These are phyloP conservation scores for Verticillium albo-atrum DNA, from an alignment of 2,329 filamentous ascomycete species.

Conservation along the genomic window DNA sequence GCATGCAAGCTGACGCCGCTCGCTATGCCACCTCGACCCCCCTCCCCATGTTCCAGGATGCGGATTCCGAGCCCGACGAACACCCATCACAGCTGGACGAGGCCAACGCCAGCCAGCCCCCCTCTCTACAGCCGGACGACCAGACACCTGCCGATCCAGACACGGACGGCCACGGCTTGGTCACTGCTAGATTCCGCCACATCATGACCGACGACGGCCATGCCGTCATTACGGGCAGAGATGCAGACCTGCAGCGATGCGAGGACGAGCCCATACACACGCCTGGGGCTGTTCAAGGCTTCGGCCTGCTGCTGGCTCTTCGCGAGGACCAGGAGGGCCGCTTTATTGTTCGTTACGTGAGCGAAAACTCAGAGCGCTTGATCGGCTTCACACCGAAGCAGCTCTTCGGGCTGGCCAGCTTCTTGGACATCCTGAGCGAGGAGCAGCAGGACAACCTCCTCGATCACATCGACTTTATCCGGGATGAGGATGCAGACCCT, in stretches of 20 bases:
- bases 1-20: conserved; percentile 39
- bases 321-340: conserved; percentile 65
- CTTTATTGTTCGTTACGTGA: conserved; percentile 68
- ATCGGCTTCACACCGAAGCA: conserved; percentile 74
- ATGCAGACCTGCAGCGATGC: conserved; percentile 70
- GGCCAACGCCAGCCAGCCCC: not conserved
- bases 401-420: conserved; percentile 69
- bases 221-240: conserved; percentile 74
- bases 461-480: conserved; percentile 84
- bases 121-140: not conserved
- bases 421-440: conserved; percentile 78
- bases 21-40: conserved; percentile 30
- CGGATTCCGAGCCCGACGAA: conserved; percentile 21
- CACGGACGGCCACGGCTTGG: conserved; percentile 22
- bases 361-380: conserved; percentile 73
- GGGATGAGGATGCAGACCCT: conserved; percentile 75
- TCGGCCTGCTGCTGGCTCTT: conserved; percentile 72
- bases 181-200: conserved; percentile 76
- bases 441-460: conserved; percentile 80
- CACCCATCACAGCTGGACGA: not conserved
- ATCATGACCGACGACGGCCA: conserved; percentile 73
- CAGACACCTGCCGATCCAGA: not conserved
- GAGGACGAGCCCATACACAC: conserved; percentile 91
- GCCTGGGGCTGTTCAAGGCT: conserved; percentile 76
- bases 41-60: conserved; percentile 19